Conservation (phyloP, 805 yeast species). For the Yarrowia sp. region DNA sequence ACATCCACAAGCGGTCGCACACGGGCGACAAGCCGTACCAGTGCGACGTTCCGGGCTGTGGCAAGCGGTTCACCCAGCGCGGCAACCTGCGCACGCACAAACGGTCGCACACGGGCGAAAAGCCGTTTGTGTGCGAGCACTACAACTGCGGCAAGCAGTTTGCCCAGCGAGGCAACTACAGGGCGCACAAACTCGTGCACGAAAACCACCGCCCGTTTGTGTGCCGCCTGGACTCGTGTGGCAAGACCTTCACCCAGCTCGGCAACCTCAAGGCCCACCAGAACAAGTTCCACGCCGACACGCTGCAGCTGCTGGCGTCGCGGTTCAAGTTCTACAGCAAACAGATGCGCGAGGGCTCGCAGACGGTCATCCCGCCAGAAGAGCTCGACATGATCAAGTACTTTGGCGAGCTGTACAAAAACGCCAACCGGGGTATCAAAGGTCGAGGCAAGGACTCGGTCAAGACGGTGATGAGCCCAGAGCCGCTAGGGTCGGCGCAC, state of each 20-base stretch:
- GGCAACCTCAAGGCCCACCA: conserved; percentile 96
- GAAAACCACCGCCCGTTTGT: conserved; percentile 76
- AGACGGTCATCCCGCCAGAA: conserved; percentile 57
- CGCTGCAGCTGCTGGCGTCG: conserved; percentile 70
- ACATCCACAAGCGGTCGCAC: conserved; percentile 86
- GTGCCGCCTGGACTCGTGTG: conserved; percentile 82
- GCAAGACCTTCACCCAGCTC: conserved; percentile 85
- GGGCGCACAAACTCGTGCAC: conserved; percentile 86
- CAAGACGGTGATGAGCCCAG: conserved; percentile 35
- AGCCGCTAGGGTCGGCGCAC: not conserved
- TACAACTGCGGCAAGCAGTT: conserved; percentile 72
- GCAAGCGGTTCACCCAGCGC: conserved; percentile 85
- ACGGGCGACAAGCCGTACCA: conserved; percentile 85
- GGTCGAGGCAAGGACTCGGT: conserved; percentile 76
- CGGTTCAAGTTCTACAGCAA: conserved; percentile 49
- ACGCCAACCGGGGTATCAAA: conserved; percentile 87
- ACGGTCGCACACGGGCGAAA: conserved; percentile 89
- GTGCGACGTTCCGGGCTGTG: conserved; percentile 69
- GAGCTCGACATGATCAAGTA: conserved; percentile 77
- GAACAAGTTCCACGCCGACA: conserved; percentile 80
- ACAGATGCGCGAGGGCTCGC: conserved; percentile 26
- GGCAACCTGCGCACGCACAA: conserved; percentile 87
- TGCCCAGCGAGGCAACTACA: conserved; percentile 89
- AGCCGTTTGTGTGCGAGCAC: conserved; percentile 78
- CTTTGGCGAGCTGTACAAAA: conserved; percentile 82